These are phyloP conservation scores for Chalciporus sp. DNA, from an alignment of 1,284 basidiomycete genomes.

Conservation along the genomic window DNA sequence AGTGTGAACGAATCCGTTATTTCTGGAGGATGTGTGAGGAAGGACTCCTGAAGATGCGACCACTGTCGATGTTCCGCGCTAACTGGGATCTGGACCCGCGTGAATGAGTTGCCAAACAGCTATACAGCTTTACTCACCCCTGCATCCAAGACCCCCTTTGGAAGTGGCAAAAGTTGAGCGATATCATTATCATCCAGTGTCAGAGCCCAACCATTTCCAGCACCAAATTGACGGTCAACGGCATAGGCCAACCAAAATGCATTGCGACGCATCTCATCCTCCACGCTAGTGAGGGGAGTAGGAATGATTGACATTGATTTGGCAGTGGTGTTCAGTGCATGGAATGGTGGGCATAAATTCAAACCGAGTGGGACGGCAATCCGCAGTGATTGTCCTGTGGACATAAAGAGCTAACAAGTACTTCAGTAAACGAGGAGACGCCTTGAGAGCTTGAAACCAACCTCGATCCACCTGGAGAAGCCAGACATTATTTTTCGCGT, in stretches of 20 bases:
- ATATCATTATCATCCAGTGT: constrained; percentile 73
- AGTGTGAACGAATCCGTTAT: constrained; percentile 74
- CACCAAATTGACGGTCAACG: constrained; percentile 64
- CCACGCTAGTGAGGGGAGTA: constrained; percentile 58
- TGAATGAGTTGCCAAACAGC: constrained; percentile 17
- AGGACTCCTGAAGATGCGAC: constrained; percentile 60
- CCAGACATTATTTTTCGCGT: constrained; percentile 1
- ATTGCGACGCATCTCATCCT: constrained; percentile 72
- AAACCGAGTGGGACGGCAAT: constrained; percentile 65
- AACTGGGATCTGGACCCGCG: constrained; percentile 47
- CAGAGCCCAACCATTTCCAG: constrained; percentile 70
- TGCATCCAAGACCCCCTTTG: constrained; percentile 58
- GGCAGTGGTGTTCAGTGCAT: constrained; percentile 56
- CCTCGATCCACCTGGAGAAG: constrained; percentile 67
- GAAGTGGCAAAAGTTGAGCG: constrained; percentile 67
- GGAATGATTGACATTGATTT: constrained; percentile 59
- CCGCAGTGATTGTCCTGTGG: constrained; percentile 58
- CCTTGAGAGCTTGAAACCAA: constrained; percentile 31
- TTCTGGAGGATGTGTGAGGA: constrained; percentile 59
- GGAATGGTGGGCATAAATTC: constrained; percentile 70
- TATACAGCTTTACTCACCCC: constrained; percentile 46
- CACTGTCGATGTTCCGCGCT: constrained; percentile 64
- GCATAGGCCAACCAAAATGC: constrained; percentile 75
- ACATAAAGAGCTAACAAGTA: constrained; percentile 55
- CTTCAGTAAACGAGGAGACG: constrained; percentile 7